These are phyloP conservation scores for Arctium minus DNA, from an alignment of 129 eudicot genomes.

Conservation along the genomic window DNA sequence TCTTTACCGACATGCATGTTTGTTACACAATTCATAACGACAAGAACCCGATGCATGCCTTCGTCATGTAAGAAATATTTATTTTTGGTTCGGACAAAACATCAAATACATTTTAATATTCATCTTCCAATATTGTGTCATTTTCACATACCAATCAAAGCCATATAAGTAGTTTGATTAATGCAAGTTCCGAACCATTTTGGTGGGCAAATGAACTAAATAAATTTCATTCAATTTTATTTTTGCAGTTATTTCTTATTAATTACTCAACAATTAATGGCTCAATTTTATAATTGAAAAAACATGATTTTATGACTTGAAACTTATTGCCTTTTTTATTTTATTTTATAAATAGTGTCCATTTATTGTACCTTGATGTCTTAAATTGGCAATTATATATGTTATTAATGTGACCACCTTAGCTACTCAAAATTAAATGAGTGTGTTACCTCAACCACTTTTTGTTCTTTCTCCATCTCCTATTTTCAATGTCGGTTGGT, in stretches of 20 bases:
- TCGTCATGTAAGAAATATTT: not conserved
- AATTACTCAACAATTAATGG: too few species aligned
- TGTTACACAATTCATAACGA: not conserved
- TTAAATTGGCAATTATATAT: not conserved
- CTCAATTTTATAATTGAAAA: too few species aligned
- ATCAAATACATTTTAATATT: not conserved
- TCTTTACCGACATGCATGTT: not conserved
- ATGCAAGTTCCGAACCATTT: not conserved
- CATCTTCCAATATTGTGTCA: not conserved
- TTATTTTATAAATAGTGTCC: not conserved
- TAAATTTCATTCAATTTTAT: too few species aligned
- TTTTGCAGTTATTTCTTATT: not conserved
- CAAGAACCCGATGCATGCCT: not conserved
- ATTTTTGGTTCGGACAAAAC: not conserved
- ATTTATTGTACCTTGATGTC: not conserved
- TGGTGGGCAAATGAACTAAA: not conserved
- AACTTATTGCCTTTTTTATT: not conserved
- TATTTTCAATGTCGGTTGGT: not conserved
- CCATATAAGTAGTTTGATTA: not conserved
- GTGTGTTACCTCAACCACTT: not conserved
- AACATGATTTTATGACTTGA: not conserved
- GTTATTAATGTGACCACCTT: not conserved
- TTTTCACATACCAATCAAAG: not conserved
- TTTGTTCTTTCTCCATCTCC: not conserved
- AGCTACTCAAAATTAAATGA: not conserved